Base-by-base conservation (phyloP, 2,329 filamentous ascomycete species). In the Pseudogymnoascus sp. region DNA sequence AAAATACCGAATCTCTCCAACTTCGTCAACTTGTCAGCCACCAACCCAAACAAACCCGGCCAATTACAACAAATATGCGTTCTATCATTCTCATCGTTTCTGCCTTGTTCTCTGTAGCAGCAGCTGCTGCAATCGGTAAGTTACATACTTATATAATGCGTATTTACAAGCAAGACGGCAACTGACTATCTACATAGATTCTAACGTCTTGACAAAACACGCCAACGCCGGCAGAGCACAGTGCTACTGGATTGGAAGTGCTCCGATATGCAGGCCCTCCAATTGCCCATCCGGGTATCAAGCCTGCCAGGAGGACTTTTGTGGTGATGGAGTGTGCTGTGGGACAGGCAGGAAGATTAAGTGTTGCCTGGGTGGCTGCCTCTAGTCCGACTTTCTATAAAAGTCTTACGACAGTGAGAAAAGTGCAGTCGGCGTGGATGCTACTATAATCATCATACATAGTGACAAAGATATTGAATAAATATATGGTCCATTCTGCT, bases 401-500 rank as follows among this genome's bases (percentile, higher is more conserved):
- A 23, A 9, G 43, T 28, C 2, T n/a, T 25, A 55, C 8, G n/a
- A 31, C 25, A 12, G 25, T 33, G 25, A n/a, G n/a, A 31, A 28
- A n/a, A 16, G 21, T 31, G 25, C n/a, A 52, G 16, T 28, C 14
- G 75, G 76, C 64, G 80, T 79, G 21, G 69, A 77, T 62, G 74
- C 80, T 18, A 80, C 82, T n/a, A 90, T 90, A 65, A 79, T 95
- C 74, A 89, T 95, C 72, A 80, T 95, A 59, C 16, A 52, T 31
- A 31, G 8, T 31, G n/a, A 25, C 40, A 25, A 8, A 45, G 21
- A 52, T 6, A 31, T 11, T 52, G 31, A 16, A 55, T 12, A 18
- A 52, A 52, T 33, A 25, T 33, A 9, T 31, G 45, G 6, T 55
- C 4, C 8, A 33, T 33, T 33, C n/a, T 55, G 3, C 45, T 18